These are phyloP conservation scores for Physcia stellaris DNA, from an alignment of 495 filamentous ascomycete species.

Conservation along the genomic window DNA sequence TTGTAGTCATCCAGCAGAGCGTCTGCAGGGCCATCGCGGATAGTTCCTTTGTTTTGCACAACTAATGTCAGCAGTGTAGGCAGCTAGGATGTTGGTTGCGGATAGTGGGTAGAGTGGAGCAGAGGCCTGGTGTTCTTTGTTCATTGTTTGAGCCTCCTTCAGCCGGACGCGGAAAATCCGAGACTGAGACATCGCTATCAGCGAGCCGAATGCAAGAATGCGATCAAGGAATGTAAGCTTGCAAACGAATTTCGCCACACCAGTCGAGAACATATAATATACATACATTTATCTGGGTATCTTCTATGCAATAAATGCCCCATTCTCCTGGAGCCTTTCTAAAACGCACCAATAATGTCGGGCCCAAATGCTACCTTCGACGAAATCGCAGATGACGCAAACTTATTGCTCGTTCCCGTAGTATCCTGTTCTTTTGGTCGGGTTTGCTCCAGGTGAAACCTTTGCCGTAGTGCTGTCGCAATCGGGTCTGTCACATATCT, in stretches of 20 bases:
- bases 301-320: too few species aligned
- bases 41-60: too few species aligned
- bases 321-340: too few species aligned
- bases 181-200: conserved; percentile 14
- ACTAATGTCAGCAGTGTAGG: too few species aligned
- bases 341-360: too few species aligned
- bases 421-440: neutral
- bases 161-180: conserved; percentile 12
- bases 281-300: too few species aligned
- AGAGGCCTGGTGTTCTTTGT: conserved; percentile 14
- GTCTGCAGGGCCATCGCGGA: conserved; percentile 6
- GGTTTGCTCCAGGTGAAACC: neutral
- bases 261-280: too few species aligned
- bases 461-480: neutral
- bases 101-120: conserved; percentile 5
- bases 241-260: too few species aligned
- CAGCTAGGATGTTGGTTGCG: too few species aligned
- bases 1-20: conserved; percentile 9
- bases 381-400: too few species aligned
- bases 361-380: too few species aligned
- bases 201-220: conserved; percentile 14
- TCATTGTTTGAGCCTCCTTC: conserved; percentile 15
- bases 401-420: neutral
- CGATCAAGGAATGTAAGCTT: conserved; percentile 15
- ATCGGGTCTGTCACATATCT: neutral